phyloP scores from a whole-genome alignment of 75 land plant genomes.

The Pinus taeda region DNA sequence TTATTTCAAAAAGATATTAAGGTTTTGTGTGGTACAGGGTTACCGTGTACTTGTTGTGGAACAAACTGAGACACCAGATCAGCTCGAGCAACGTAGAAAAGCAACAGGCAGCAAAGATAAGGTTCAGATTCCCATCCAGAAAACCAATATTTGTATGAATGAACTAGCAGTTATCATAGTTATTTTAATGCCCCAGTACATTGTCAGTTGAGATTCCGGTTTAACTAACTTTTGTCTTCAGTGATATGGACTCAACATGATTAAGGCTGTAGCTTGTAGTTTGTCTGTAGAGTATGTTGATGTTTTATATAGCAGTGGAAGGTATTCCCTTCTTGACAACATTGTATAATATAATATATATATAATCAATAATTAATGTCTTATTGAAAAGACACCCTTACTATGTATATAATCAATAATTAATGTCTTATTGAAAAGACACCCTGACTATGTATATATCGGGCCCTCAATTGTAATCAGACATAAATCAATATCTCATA shows the following conservation, averaged over 20 bases:
- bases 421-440: too few relatives aligned
- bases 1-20: not conserved
- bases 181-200: not conserved
- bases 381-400: too few relatives aligned
- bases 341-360: too few relatives aligned
- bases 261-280: not conserved
- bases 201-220: not conserved
- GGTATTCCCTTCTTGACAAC: too few relatives aligned
- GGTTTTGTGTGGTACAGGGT: constrained; percentile 49
- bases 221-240: not conserved
- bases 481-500: too few relatives aligned
- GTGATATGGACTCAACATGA: not conserved
- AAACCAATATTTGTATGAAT: not conserved
- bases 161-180: not conserved
- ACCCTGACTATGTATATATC: too few relatives aligned
- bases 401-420: too few relatives aligned
- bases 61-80: constrained; percentile 98
- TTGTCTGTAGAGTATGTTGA: not conserved
- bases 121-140: constrained; percentile 24
- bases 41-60: constrained; percentile 92
- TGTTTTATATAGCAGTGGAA: too few relatives aligned
- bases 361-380: too few relatives aligned
- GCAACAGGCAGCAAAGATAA: constrained; percentile 89
- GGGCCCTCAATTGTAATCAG: too few relatives aligned
- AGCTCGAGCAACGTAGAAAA: constrained; percentile 78